Evolutionary conservation across 1,284 basidiomycete genomes (phyloP), one percentile per base, ranked within the genome.

Genomic region (Cryptococcus jaspeensis): DNA sequence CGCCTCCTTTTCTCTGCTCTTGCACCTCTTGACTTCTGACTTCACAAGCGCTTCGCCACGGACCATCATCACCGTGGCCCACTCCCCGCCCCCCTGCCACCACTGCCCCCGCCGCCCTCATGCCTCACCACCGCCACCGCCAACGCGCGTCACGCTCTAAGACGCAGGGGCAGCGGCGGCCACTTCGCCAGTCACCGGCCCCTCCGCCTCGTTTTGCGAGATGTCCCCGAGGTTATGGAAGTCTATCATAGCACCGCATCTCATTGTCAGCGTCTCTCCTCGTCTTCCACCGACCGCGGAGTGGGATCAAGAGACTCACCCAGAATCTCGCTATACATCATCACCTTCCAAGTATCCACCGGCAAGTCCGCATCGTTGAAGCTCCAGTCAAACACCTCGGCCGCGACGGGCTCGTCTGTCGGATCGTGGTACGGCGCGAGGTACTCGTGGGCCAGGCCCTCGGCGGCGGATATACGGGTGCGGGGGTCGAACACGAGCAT

Each of bases 321-420:
- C n/a, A 94, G 81, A 64, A 94, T 94, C 78, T 94, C 91, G 69
- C 86, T 88, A 80, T 94, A 94, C 91, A 94, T 93, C 91, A 94
- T 93, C 70, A 98, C 95, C 80, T 97, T 98, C 95, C 95, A 99
- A 3, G 92, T 97, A 75, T 99, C 95, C 25, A 99, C 91, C 0
- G 96, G 96, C 45, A 99, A 82, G 75, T 99, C 95, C n/a, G 96
- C 96, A 67, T 99, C 95, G 79, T 99, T 99, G 85, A 99, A 99
- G 70, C 87, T 90, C 95, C 95, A 99, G 78, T 99, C 95, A 71
- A 99, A 99, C 71, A 91, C 88, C 76, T 98, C 94, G 37, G 84
- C 85, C 8, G 95, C 92, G 43, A 89, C 87, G 5, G 96, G 95
- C 78, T 99, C 96, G 74, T 99, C 95, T 8, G 92, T 93, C 8